Conservation (phyloP, 2,329 filamentous ascomycete genomes). For the Apiospora rasikravindrae region DNA sequence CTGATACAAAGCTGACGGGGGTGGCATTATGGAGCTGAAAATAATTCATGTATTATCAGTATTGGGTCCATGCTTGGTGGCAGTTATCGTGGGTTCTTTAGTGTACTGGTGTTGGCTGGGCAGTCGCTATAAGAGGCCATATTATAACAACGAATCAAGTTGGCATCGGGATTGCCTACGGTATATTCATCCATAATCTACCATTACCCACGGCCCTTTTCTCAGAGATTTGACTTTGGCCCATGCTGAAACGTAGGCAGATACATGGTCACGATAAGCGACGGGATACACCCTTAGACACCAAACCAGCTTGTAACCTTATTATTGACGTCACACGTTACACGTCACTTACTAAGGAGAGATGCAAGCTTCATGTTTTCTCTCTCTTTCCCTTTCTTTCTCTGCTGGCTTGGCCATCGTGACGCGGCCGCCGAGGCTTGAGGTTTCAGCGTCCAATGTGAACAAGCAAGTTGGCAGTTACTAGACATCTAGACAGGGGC, state of each 20-base stretch:
- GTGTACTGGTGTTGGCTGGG: neutral
- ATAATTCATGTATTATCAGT: neutral
- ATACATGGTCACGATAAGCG: neutral
- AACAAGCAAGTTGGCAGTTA: neutral
- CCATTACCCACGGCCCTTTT: neutral
- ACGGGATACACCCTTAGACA: neutral
- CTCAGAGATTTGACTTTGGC: neutral
- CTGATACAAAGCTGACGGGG: neutral
- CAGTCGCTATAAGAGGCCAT: neutral
- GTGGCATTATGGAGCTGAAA: neutral
- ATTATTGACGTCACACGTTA: slow-evolving; percentile 3
- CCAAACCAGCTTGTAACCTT: neutral
- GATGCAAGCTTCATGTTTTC: neutral
- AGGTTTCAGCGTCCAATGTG: slow-evolving; percentile 3
- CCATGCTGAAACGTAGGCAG: neutral
- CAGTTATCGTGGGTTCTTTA: neutral
- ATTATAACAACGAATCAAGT: neutral
- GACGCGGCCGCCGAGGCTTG: neutral
- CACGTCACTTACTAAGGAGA: neutral
- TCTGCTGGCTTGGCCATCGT: neutral
- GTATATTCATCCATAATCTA: neutral
- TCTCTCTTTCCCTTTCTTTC: too few species aligned
- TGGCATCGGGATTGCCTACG: neutral
- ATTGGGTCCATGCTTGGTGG: neutral
- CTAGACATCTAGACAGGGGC: neutral